Evolutionary conservation across 2,329 filamentous ascomycete genomes (phyloP).

Genomic region (Botrytis pseudocinerea): DNA sequence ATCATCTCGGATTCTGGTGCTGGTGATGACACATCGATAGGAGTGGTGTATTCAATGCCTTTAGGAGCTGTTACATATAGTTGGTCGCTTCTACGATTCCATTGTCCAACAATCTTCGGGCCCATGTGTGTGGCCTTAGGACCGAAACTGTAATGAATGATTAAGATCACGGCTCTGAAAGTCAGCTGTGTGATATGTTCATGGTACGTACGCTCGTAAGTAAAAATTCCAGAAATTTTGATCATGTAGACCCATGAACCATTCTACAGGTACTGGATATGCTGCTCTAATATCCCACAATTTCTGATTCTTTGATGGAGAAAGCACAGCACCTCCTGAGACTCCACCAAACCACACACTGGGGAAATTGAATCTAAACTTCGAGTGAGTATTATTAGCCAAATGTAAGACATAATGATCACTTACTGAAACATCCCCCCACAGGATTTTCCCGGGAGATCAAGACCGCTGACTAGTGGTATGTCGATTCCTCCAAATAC

Average conservation of each 20-base stretch:
- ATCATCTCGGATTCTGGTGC: background rate
- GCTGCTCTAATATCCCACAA: background rate
- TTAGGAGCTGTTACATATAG: background rate
- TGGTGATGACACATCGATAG: background rate
- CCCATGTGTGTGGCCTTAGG: slow-evolving; percentile 1
- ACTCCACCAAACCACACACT: background rate
- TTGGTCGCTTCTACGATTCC: background rate
- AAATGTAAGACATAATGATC: background rate
- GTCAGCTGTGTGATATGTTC: background rate
- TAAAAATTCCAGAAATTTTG: background rate
- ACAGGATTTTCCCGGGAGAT: background rate
- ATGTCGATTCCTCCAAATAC: background rate
- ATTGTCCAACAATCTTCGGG: background rate
- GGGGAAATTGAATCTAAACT: background rate
- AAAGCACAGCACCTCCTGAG: background rate
- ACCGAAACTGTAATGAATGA: background rate
- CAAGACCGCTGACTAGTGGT: background rate
- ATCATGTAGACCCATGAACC: background rate
- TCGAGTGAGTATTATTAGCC: background rate
- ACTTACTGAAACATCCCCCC: slow-evolving; percentile 8
- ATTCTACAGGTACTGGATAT: background rate
- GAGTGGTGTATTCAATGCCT: background rate
- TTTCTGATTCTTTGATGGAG: background rate
- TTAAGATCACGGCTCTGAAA: background rate
- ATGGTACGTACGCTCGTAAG: background rate